Conservation (phyloP, 768 basidiomycete species). For the Suillus paluster region DNA sequence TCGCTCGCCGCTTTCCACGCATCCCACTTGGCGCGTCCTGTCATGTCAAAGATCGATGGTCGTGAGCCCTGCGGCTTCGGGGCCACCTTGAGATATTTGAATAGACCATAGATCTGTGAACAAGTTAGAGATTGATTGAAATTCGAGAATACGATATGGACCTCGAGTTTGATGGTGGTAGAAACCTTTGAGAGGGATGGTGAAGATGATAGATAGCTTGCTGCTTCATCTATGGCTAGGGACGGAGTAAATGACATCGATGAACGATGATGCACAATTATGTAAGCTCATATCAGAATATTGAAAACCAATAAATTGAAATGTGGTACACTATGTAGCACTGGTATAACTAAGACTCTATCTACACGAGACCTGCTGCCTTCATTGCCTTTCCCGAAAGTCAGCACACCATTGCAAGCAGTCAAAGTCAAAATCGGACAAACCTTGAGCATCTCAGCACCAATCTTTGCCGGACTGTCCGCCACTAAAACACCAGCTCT, state of each 20-base stretch:
- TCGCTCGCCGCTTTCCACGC: conserved; percentile 67
- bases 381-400: conserved; percentile 66
- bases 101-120: conserved; percentile 81
- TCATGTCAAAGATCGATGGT: conserved; percentile 79
- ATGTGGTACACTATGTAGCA: background rate
- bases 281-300: conserved; percentile 30
- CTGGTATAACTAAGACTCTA: conserved; percentile 19
- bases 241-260: conserved; percentile 39
- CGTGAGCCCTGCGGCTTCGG: conserved; percentile 56
- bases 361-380: conserved; percentile 70
- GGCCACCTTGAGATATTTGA: conserved; percentile 73
- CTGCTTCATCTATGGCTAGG: conserved; percentile 60
- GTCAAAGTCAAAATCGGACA: conserved; percentile 21
- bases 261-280: conserved; percentile 38
- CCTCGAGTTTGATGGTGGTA: conserved; percentile 75
- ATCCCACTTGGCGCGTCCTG: conserved; percentile 87
- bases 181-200: conserved; percentile 60
- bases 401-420: conserved; percentile 14
- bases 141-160: conserved; percentile 37
- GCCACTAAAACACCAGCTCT: conserved; percentile 93
- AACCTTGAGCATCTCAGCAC: conserved; percentile 86
- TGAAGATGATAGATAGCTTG: conserved; percentile 61
- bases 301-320: background rate
- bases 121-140: conserved; percentile 23
- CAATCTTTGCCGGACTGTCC: conserved; percentile 95